These are phyloP conservation scores for Ogataea minuta DNA, from an alignment of 805 yeast species.

Conservation along the genomic window DNA sequence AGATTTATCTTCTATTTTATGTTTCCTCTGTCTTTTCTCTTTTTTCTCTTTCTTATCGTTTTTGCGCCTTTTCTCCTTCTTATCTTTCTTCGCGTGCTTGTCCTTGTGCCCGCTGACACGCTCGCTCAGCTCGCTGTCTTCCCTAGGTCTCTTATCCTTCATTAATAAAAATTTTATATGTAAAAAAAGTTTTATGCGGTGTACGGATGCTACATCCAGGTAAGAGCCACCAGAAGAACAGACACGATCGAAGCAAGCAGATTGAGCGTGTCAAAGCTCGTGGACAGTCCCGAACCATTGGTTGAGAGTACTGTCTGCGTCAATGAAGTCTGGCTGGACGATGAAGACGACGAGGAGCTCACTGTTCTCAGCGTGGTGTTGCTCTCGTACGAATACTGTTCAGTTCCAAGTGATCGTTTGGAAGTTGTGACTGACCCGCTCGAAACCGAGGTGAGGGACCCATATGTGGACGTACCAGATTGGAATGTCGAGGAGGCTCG, in stretches of 20 bases:
- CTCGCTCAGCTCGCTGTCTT: slow-evolving; percentile 28
- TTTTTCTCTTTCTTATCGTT: slow-evolving; percentile 39
- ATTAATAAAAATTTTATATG: slow-evolving; percentile 9
- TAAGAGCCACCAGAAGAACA: slow-evolving; percentile 12
- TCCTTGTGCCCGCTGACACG: slow-evolving; percentile 20
- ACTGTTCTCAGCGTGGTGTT: slow-evolving; percentile 7
- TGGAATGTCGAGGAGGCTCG: slow-evolving; percentile 4
- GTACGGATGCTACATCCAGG: slow-evolving; percentile 11
- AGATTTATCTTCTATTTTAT: slow-evolving; percentile 14
- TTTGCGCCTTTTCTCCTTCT: slow-evolving; percentile 37
- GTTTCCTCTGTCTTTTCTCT: slow-evolving; percentile 35
- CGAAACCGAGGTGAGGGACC: slow-evolving; percentile 14
- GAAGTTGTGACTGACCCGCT: slow-evolving; percentile 11
- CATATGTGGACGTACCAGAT: neutral
- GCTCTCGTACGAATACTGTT: neutral
- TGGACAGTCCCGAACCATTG: slow-evolving; percentile 9
- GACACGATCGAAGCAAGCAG: slow-evolving; percentile 11
- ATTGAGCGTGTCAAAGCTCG: slow-evolving; percentile 1
- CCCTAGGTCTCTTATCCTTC: slow-evolving; percentile 23
- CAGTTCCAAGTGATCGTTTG: slow-evolving; percentile 13
- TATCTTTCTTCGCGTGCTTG: slow-evolving; percentile 28
- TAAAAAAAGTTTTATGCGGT: slow-evolving; percentile 8
- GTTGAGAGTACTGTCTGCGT: slow-evolving; percentile 18
- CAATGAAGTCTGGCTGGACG: slow-evolving; percentile 19
- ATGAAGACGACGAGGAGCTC: slow-evolving; percentile 12